Evolutionary conservation across 805 yeast genomes (phyloP).

Genomic region (Hanseniaspora valbyensis): DNA sequence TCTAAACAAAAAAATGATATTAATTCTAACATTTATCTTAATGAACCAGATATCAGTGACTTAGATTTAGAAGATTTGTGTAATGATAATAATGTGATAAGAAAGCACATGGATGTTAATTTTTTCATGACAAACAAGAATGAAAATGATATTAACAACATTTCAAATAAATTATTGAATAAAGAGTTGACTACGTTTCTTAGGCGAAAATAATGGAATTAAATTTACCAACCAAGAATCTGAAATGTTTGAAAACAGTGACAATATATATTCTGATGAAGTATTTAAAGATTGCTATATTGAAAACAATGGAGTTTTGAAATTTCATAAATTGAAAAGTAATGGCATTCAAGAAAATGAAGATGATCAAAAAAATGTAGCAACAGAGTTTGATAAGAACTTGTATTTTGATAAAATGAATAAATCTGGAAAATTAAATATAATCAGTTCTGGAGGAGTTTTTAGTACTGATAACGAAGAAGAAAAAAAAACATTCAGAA

Average conservation of each 20-base stretch:
- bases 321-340: conserved; percentile 1
- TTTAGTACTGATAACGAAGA: neutral
- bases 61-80: neutral
- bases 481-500: neutral
- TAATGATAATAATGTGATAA: neutral
- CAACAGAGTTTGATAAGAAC: neutral
- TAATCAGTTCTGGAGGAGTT: neutral
- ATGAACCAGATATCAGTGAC: neutral
- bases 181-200: conserved; percentile 9
- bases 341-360: neutral
- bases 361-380: neutral
- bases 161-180: conserved; percentile 6
- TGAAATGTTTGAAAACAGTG: neutral
- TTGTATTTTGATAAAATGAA: neutral
- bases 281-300: conserved; percentile 12
- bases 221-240: neutral
- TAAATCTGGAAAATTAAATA: neutral
- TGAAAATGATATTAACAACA: conserved; percentile 11
- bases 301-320: conserved; percentile 6
- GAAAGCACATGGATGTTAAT: conserved; percentile 13
- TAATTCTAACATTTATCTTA: neutral
- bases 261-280: neutral
- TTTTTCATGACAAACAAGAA: conserved; percentile 13
- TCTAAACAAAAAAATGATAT: neutral
- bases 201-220: conserved; percentile 10